Base-by-base conservation (phyloP, 1,284 basidiomycete species). In the Microbotryum scabiosae region DNA sequence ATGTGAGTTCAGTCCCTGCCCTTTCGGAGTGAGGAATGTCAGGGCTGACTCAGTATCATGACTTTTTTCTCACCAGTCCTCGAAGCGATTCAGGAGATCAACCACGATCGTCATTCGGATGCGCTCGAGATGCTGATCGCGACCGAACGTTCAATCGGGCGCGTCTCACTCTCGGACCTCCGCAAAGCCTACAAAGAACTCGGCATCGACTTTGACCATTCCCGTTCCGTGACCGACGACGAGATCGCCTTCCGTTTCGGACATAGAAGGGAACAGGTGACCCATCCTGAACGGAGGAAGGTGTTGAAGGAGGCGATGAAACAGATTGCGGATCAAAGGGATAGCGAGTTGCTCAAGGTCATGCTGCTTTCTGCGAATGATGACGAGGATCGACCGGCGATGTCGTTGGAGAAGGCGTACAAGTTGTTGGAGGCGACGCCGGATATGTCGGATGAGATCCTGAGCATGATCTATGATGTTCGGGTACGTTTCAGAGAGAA, bases 401-500 rank as follows among this genome's bases (percentile, higher is more conserved):
- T 59, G 54, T 67, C 79, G 32, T 84, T 81, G 79, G 79, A 83
- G 58, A 59, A 64, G 52, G 90, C 90, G 26, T 90, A 87, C 71
- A 77, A 79, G 57, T 83, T 84, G 47, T 78, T 93, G 49, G 87
- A 87, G 65, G 79, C 86, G 46, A 83, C 84, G 8, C 76, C 77
- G 54, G 84, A 85, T 18, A 79, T 84, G 8, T 87, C 89, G 55
- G 90, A 93, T 58, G 76, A 78, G 14, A 85, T 88, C 80, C 72
- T 92, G 41, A 79, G 88, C 56, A 85, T 84, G 3, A 80, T 90
- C 10, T 90, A 80, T 71, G 76, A 79, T 51, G 81, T 92, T 79
- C 77, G 87, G 75, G 88, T 88, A 70, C 59, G 85, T 77, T 30
- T 30, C 60, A 20, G 30, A 28, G 47, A 30, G 65, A 69, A 30